A percentile compares a stretch with the other conserved stretches of the same genome.
These are phyloP conservation scores for Trypanosoma melophagium DNA, from an alignment of 208 protist genomes.

Conservation along the genomic window DNA sequence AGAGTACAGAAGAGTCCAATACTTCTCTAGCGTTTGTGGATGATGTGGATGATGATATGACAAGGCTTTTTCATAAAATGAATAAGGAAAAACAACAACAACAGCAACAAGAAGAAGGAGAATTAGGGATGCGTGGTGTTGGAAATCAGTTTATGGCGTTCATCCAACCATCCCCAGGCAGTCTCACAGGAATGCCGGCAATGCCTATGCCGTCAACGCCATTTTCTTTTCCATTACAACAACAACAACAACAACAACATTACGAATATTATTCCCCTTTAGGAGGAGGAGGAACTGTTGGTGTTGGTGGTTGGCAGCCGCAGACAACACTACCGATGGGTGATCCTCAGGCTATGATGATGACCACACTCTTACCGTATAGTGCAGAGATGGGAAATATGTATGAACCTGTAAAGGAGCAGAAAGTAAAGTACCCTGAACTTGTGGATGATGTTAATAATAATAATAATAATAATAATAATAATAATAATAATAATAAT, in stretches of 20 bases:
- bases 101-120: no score
- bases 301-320: conserved; percentile 11
- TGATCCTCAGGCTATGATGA: not conserved
- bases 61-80: conserved; percentile 15
- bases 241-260: conserved; percentile 1
- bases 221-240: not conserved
- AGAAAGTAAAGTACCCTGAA: conserved; percentile 24
- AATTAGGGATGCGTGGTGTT: no score
- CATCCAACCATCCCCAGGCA: no score
- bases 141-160: no score
- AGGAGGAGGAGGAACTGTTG: no score
- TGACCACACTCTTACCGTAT: not conserved
- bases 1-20: no score
- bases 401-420: not conserved
- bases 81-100: conserved; percentile 19
- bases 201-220: not conserved
- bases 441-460: conserved; percentile 31
- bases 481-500: not conserved
- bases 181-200: not conserved
- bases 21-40: not conserved
- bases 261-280: no score
- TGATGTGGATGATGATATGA: conserved; percentile 23
- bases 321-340: not conserved
- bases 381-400: not conserved
- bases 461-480: conserved; percentile 3